Conservation (phyloP, 2,329 filamentous ascomycete genomes). For the Phialophora chinensis region DNA sequence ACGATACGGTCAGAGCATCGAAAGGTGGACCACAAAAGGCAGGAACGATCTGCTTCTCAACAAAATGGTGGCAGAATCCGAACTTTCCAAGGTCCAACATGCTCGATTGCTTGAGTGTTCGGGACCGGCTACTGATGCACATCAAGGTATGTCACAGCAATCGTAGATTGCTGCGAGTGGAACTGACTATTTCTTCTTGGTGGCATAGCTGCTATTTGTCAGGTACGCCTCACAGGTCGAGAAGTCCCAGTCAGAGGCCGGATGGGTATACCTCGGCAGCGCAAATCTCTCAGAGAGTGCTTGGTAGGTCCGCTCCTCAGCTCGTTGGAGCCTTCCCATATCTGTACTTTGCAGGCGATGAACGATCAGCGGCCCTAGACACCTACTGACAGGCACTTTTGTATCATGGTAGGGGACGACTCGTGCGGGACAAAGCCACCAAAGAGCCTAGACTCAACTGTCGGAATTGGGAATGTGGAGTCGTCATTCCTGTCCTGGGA, state of each 20-base stretch:
- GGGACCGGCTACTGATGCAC: slow-evolving; percentile 80
- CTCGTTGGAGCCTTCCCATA: neutral
- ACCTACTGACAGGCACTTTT: slow-evolving; percentile 16
- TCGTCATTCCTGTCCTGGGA: slow-evolving; percentile 68
- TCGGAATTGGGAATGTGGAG: slow-evolving; percentile 95
- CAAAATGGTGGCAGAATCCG: slow-evolving; percentile 70
- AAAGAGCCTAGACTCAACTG: slow-evolving; percentile 77
- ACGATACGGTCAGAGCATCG: slow-evolving; percentile 69
- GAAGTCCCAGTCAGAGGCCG: slow-evolving; percentile 15
- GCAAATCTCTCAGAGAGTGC: slow-evolving; percentile 93
- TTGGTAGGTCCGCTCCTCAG: slow-evolving; percentile 64
- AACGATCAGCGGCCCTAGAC: neutral
- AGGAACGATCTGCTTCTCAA: slow-evolving; percentile 81
- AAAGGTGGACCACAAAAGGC: slow-evolving; percentile 68
- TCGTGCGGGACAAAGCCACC: slow-evolving; percentile 71
- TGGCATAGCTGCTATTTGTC: slow-evolving; percentile 30
- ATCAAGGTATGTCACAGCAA: slow-evolving; percentile 69
- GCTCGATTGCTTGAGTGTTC: slow-evolving; percentile 74
- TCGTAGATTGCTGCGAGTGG: slow-evolving; percentile 2
- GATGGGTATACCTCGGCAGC: slow-evolving; percentile 86
- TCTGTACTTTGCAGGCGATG: neutral
- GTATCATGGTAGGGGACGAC: slow-evolving; percentile 68
- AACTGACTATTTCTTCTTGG: slow-evolving; percentile 17
- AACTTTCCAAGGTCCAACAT: slow-evolving; percentile 75
- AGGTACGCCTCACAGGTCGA: slow-evolving; percentile 18